Conservation (phyloP, 768 basidiomycete species). For the Crassisporium funariophilum region DNA sequence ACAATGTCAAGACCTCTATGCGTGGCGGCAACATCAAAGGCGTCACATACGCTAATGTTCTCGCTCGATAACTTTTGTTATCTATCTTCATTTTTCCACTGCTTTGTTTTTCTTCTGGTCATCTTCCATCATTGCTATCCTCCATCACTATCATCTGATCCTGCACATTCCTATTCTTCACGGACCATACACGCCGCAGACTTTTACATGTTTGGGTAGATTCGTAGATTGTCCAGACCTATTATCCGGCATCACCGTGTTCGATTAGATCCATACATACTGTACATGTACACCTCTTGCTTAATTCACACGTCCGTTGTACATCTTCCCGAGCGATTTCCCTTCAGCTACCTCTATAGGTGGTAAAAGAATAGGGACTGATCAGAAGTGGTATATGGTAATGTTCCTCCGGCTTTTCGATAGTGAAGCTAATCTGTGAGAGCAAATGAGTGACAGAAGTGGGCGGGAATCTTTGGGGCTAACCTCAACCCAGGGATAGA, state of each 20-base stretch:
- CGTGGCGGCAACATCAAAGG: constrained; percentile 78
- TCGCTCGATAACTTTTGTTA: constrained; percentile 39
- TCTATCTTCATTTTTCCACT: constrained; percentile 12
- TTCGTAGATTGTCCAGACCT: constrained; percentile 34
- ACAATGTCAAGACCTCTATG: constrained; percentile 89
- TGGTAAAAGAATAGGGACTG: constrained; percentile 90
- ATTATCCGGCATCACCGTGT: constrained; percentile 21
- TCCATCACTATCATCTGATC: constrained; percentile 30
- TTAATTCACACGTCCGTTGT: constrained; percentile 24
- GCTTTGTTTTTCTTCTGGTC: constrained; percentile 19
- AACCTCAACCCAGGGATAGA: constrained; percentile 94
- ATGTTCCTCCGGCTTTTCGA: constrained; percentile 75
- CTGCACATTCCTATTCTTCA: constrained; percentile 35
- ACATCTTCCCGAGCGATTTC: constrained; percentile 13
- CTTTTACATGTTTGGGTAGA: constrained; percentile 32
- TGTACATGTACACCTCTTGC: constrained; percentile 26
- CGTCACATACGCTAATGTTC: constrained; percentile 77
- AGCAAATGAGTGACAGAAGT: constrained; percentile 3
- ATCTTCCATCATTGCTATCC: constrained; percentile 25
- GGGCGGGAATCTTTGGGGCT: constrained; percentile 11
- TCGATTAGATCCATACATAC: constrained; percentile 22
- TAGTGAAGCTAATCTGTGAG: constrained; percentile 73
- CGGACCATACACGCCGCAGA: constrained; percentile 28
- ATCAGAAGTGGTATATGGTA: constrained; percentile 92
- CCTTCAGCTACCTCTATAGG: constrained; percentile 83